phyloP scores from a whole-genome alignment of 768 basidiomycete genomes.

The Brasilioporus rufonigricans region DNA sequence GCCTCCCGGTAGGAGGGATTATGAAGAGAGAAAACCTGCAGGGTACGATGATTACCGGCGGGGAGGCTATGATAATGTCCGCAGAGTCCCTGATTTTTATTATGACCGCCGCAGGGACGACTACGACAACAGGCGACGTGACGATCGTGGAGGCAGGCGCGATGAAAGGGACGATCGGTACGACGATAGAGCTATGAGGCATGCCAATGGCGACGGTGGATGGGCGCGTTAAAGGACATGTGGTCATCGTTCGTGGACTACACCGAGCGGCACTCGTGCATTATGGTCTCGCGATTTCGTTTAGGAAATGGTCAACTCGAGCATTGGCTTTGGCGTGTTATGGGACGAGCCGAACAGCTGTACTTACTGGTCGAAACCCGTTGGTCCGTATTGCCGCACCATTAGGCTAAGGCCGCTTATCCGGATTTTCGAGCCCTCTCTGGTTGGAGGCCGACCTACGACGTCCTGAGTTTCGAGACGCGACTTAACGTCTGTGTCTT shows the following conservation, averaged over 20 bases:
- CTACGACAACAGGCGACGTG: constrained; percentile 51
- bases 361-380: constrained; percentile 39
- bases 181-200: constrained; percentile 73
- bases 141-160: constrained; percentile 72
- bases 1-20: constrained; percentile 69
- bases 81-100: constrained; percentile 80
- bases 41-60: constrained; percentile 90
- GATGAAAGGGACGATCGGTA: constrained; percentile 82
- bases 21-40: constrained; percentile 85
- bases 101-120: constrained; percentile 88
- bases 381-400: constrained; percentile 35
- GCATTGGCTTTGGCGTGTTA: constrained; percentile 38
- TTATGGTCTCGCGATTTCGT: constrained; percentile 45
- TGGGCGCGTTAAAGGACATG: constrained; percentile 64
- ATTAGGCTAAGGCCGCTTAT: constrained; percentile 30
- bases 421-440: constrained; percentile 26
- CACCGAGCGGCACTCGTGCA: constrained; percentile 28
- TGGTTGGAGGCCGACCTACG: constrained; percentile 13
- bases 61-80: constrained; percentile 76
- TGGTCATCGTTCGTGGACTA: constrained; percentile 36
- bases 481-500: constrained; percentile 4
- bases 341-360: constrained; percentile 36
- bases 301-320: constrained; percentile 47
- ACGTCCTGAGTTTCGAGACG: constrained; percentile 20
- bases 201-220: constrained; percentile 74